Conservation (phyloP, 2,329 filamentous ascomycete species). For the Aureobasidium leucospermi region DNA sequence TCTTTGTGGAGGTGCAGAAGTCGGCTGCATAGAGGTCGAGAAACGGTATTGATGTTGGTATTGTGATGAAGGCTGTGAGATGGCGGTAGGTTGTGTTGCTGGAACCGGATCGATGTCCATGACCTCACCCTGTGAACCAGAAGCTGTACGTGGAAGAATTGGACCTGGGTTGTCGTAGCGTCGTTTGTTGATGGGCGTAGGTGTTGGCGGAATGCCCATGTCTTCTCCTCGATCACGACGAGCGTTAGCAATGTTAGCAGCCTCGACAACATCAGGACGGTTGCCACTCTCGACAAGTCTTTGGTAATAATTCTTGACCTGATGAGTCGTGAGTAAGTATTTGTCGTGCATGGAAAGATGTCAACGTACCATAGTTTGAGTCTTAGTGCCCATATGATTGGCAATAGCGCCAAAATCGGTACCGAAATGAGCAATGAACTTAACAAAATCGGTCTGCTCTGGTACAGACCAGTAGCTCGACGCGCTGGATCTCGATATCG, state of each 20-base stretch:
- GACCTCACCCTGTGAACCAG: slow-evolving; percentile 35
- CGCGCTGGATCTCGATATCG: slow-evolving; percentile 23
- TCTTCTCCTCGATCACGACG: slow-evolving; percentile 38
- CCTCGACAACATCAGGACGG: slow-evolving; percentile 33
- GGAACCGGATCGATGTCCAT: slow-evolving; percentile 30
- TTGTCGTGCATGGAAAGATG: background rate
- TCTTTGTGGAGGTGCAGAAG: slow-evolving; percentile 23
- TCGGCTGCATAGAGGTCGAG: slow-evolving; percentile 25
- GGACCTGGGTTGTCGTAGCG: slow-evolving; percentile 37
- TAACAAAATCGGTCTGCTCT: slow-evolving; percentile 69
- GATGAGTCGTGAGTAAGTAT: slow-evolving; percentile 13
- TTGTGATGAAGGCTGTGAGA: slow-evolving; percentile 8
- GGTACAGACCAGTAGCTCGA: slow-evolving; percentile 86
- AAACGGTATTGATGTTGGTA: slow-evolving; percentile 25
- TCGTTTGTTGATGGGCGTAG: slow-evolving; percentile 40
- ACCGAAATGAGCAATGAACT: slow-evolving; percentile 65
- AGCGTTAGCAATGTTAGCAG: slow-evolving; percentile 36
- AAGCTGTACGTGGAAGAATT: slow-evolving; percentile 33
- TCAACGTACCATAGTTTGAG: slow-evolving; percentile 69
- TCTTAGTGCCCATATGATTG: slow-evolving; percentile 74
- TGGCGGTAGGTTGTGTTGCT: slow-evolving; percentile 3
- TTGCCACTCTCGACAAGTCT: slow-evolving; percentile 39
- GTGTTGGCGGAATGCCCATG: slow-evolving; percentile 41
- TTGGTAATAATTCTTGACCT: slow-evolving; percentile 43
- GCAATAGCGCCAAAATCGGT: slow-evolving; percentile 73